Percentiles rank a stretch among this genome's conserved stretches.
phyloP scores from a whole-genome alignment of 1,284 basidiomycete genomes.

The Ceratobasidium theobromae region DNA sequence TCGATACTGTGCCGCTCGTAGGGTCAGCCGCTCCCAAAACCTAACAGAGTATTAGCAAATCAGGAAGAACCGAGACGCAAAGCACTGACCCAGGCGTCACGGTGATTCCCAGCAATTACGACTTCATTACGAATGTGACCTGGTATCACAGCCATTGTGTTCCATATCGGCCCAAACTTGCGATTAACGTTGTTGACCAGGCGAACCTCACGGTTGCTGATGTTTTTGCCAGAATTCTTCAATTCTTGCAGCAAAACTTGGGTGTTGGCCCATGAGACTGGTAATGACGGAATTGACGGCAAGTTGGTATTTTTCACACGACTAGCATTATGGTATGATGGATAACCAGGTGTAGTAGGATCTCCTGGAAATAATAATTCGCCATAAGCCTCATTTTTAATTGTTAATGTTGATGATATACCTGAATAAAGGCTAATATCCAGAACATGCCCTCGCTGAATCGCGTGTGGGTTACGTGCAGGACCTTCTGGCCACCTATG shows the following conservation, averaged over 20 bases:
- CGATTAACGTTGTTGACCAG: conserved; percentile 74
- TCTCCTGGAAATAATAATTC: too few species aligned
- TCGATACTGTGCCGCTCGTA: conserved; percentile 81
- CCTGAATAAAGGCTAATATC: conserved; percentile 78
- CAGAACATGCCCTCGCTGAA: conserved; percentile 88
- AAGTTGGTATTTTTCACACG: conserved; percentile 68
- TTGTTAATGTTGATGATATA: conserved; percentile 30
- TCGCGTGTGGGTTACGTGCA: conserved; percentile 78
- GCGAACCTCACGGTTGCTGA: conserved; percentile 53
- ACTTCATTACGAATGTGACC: conserved; percentile 86
- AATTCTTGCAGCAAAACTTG: conserved; percentile 54
- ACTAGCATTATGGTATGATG: conserved; percentile 82
- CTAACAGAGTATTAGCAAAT: conserved; percentile 35
- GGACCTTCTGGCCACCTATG: conserved; percentile 76
- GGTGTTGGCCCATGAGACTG: conserved; percentile 72
- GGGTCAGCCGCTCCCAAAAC: conserved; percentile 86
- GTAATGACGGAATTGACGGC: conserved; percentile 80
- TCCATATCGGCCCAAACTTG: conserved; percentile 78
- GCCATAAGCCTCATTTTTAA: too few species aligned
- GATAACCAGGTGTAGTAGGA: conserved; percentile 83
- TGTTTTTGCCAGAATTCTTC: conserved; percentile 49
- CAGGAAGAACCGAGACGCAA: not conserved
- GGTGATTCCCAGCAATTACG: conserved; percentile 82
- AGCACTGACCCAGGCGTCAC: conserved; percentile 51
- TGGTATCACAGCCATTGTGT: conserved; percentile 87